phyloP scores from a whole-genome alignment of 345 rosid species.

The Citrus mangshanensis region DNA sequence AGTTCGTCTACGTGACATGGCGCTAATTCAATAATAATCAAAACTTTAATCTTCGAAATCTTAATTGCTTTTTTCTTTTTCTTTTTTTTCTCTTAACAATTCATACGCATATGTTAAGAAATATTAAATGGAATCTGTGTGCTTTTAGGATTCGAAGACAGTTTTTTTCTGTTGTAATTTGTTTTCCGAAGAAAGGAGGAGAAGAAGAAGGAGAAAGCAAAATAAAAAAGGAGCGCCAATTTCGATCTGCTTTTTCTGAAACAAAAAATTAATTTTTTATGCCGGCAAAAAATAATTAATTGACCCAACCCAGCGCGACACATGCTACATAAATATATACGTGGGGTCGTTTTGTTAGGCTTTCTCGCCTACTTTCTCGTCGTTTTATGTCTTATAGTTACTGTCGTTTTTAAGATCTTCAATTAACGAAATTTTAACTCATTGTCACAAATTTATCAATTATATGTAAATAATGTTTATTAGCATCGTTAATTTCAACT shows the following conservation, averaged over 20 bases:
- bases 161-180: background rate
- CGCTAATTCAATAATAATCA: background rate
- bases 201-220: background rate
- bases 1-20: constrained; percentile 92
- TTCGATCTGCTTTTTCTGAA: constrained; percentile 22
- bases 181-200: background rate
- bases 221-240: constrained; percentile 49
- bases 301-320: background rate
- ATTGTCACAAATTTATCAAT: no score
- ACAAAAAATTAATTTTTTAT: background rate
- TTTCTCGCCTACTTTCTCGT: background rate
- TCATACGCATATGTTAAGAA: background rate
- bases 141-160: constrained; percentile 7
- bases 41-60: background rate
- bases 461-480: no score
- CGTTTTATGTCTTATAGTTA: background rate
- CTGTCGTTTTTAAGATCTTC: background rate
- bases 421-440: background rate
- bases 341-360: background rate
- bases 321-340: background rate
- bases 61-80: background rate
- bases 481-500: background rate
- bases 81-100: background rate
- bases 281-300: constrained; percentile 2
- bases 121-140: background rate